Evolutionary conservation across 805 yeast species (phyloP).

Genomic region (Candida stauntonica): DNA sequence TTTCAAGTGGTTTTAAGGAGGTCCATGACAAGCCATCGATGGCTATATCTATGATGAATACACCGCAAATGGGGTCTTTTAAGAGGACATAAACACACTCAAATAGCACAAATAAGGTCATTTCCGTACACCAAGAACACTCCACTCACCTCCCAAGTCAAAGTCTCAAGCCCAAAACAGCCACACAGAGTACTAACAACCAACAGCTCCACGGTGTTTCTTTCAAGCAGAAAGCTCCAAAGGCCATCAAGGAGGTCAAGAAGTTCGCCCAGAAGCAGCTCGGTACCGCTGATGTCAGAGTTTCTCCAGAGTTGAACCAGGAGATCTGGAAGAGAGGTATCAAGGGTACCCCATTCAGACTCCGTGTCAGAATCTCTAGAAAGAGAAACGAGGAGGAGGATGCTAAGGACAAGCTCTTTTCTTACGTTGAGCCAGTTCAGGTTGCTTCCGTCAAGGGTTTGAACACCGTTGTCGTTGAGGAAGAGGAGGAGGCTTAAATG

Average conservation of each 20-base stretch:
- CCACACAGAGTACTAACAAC: constrained; percentile 35
- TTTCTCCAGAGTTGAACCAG: constrained; percentile 98
- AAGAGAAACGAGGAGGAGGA: constrained; percentile 99
- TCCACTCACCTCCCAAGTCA: too few species aligned
- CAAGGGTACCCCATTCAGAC: constrained; percentile 97
- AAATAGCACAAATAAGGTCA: too few species aligned
- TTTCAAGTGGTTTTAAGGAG: too few species aligned
- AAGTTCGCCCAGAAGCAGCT: constrained; percentile 97
- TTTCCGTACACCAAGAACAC: too few species aligned
- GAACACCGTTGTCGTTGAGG: constrained; percentile 94
- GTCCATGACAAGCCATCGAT: too few species aligned
- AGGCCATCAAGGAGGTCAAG: constrained; percentile 98
- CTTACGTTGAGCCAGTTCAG: constrained; percentile 95
- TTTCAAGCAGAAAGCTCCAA: constrained; percentile 99
- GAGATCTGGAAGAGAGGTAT: constrained; percentile 99
- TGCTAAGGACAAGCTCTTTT: constrained; percentile 96
- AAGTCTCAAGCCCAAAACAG: too few species aligned
- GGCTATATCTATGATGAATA: too few species aligned
- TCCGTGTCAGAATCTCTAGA: constrained; percentile 98
- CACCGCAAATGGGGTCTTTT: too few species aligned
- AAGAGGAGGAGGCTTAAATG: constrained; percentile 33
- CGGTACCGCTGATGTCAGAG: constrained; percentile 98
- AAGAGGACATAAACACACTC: too few species aligned
- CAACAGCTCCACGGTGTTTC: constrained; percentile 90
- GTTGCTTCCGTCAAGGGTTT: constrained; percentile 97